Evolutionary conservation across 2,329 filamentous ascomycete genomes (phyloP), one percentile per base, ranked within the genome.

Genomic region (Botrytis cinerea): DNA sequence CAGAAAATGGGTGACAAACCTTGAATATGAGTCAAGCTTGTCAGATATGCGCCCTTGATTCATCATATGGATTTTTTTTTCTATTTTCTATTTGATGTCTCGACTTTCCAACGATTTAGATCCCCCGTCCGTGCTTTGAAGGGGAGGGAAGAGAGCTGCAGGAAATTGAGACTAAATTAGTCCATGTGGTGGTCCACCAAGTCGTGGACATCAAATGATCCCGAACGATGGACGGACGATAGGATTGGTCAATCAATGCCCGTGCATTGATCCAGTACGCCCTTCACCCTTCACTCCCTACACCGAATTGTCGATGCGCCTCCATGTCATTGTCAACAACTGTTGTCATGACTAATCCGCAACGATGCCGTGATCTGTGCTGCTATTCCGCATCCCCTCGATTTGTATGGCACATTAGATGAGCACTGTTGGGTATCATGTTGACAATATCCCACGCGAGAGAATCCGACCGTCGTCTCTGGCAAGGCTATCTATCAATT

Each of bases 1-100:
- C 59, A 61, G 14, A 51, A 51, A 66, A 32, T 32, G 32, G 32
- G 51, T n/a, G 62, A 64, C n/a, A 45, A 64, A 64, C 43, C 43
- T 48, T 64, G 62, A 35, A 35, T 12, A 54, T 68, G 64, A 54
- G 64, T 68, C 64, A 68, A 68, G 64, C 46, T 68, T 54, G 64
- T 68, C 64, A 54, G 46, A 68, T 68, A 54, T 25, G 18, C 64
- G 64, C 64, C 64, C 46, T 68, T 68, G 32, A 54, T 66, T 20
- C 45, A 66, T 35, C 48, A n/a, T 54, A 46, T 32, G 14, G 60
- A n/a, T 28, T 28, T 28, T 28, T 28, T 28, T 38, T 38, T 38
- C 38, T 10, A 28, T 43, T 60, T 32, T 32, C 18, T 25, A 60
- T 38, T 60, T 62, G 25, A 43, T 43, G 38, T 25, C 35, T 62